phyloP scores from a whole-genome alignment of 75 land plant genomes.

The Pseudotsuga menziesii region DNA sequence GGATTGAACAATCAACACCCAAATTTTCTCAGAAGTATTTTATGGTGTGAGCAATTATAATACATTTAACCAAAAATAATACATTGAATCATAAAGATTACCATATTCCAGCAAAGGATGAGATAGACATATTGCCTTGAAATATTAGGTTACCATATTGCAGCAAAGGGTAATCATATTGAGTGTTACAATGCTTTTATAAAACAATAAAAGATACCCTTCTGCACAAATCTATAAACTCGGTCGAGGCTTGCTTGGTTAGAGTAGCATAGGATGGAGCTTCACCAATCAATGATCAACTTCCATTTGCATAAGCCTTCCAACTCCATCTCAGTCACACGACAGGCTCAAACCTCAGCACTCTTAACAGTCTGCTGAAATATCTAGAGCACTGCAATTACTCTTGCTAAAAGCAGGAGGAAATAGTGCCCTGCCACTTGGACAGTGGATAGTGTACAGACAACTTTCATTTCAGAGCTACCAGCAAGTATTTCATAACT shows the following conservation, averaged over 20 bases:
- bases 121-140: background rate
- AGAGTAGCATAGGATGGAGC: background rate
- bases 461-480: background rate
- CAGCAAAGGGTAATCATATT: background rate
- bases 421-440: background rate
- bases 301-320: background rate
- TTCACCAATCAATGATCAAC: background rate
- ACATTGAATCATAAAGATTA: background rate
- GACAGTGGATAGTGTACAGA: background rate
- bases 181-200: background rate
- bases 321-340: background rate
- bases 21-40: background rate
- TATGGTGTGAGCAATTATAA: no score
- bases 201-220: no score
- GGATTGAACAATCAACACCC: background rate
- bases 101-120: background rate
- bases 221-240: background rate
- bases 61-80: background rate
- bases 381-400: no score
- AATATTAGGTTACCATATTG: background rate
- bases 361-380: background rate
- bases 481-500: no score
- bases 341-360: background rate
- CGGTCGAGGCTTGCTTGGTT: background rate
- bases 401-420: background rate